Evolutionary conservation across 2,329 filamentous ascomycete species (phyloP).

Genomic region (Macrophomina tecta): DNA sequence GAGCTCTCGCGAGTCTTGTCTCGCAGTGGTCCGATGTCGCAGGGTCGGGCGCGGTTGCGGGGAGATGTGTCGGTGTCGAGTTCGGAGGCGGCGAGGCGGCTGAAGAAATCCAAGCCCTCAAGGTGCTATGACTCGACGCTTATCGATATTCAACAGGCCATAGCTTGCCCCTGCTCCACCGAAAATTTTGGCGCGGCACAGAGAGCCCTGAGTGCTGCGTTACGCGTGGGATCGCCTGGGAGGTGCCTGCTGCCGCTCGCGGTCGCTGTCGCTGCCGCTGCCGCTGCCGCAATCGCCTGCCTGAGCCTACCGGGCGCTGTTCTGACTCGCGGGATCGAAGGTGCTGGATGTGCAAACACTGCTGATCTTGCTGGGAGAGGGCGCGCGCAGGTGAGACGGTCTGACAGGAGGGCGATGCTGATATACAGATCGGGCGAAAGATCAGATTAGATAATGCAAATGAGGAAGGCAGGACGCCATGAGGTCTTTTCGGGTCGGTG

Average conservation of each 20-base stretch:
- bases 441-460: slow-evolving; percentile 25
- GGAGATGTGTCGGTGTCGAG: slow-evolving; percentile 19
- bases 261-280: neutral
- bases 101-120: slow-evolving; percentile 26
- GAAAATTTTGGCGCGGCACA: slow-evolving; percentile 10
- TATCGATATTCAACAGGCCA: slow-evolving; percentile 23
- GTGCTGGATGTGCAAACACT: neutral
- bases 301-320: neutral
- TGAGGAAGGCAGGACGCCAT: slow-evolving; percentile 2
- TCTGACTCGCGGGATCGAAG: slow-evolving; percentile 5
- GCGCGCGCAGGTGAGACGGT: neutral
- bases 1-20: slow-evolving; percentile 4
- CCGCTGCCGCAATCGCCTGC: slow-evolving; percentile 7
- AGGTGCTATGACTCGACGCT: slow-evolving; percentile 26
- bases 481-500: slow-evolving; percentile 15
- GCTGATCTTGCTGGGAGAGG: neutral
- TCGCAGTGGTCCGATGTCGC: slow-evolving; percentile 22
- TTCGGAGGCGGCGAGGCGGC: slow-evolving; percentile 24
- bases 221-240: neutral
- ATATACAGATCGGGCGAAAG: slow-evolving; percentile 21
- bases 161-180: slow-evolving; percentile 22
- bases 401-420: slow-evolving; percentile 18
- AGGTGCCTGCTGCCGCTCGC: neutral
- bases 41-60: slow-evolving; percentile 17
- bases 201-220: neutral